These are phyloP conservation scores for Zanthoxylum bungeanum DNA, from an alignment of 345 rosid genomes.

Conservation along the genomic window DNA sequence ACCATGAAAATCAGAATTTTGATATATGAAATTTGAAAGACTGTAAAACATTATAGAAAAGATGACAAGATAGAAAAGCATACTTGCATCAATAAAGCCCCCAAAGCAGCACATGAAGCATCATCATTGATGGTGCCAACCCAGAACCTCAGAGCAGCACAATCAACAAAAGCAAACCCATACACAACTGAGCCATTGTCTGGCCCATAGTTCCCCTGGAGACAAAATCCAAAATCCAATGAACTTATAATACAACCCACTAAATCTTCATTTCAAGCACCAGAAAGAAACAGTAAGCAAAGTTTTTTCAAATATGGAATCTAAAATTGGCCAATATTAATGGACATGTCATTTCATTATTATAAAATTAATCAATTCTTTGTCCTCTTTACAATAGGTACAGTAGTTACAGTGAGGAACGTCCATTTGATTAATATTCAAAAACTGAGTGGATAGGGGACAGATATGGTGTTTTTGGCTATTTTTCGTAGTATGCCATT, in stretches of 20 bases:
- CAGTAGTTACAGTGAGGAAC: not conserved
- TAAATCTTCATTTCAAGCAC: constrained; percentile 9
- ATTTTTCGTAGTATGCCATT: not conserved
- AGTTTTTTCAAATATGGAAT: constrained; percentile 18
- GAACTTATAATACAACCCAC: constrained; percentile 5
- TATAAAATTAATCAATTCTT: not conserved
- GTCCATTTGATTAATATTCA: not conserved
- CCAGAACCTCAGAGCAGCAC: constrained; percentile 90
- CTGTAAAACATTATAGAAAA: not conserved
- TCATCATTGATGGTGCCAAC: constrained; percentile 77
- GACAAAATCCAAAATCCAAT: constrained; percentile 14
- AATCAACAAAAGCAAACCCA: constrained; percentile 97
- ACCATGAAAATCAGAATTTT: constrained; percentile 19
- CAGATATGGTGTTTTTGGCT: not conserved
- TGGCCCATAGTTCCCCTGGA: constrained; percentile 45
- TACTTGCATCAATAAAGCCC: constrained; percentile 95
- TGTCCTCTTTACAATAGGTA: not conserved
- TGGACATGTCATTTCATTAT: not conserved
- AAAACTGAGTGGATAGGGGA: not conserved
- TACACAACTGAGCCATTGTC: constrained; percentile 47
- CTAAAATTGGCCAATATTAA: not conserved
- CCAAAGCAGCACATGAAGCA: constrained; percentile 75
- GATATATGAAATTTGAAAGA: not conserved
- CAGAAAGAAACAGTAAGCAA: constrained; percentile 27
- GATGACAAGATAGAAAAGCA: constrained; percentile 23